Conservation (phyloP, 768 basidiomycete genomes). For the Boletus huronensis region DNA sequence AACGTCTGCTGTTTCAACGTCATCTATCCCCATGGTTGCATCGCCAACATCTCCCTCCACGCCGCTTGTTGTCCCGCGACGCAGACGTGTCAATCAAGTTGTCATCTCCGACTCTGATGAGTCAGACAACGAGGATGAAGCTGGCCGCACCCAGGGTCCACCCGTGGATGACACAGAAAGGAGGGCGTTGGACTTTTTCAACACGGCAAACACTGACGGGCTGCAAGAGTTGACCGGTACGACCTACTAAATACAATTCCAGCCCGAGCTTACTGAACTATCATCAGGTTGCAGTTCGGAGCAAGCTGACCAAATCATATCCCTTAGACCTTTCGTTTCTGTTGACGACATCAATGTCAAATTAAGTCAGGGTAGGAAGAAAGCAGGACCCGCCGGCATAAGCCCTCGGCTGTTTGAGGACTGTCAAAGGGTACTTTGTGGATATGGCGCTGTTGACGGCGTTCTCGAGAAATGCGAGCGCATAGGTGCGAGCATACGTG, state of each 20-base stretch:
- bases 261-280: constrained; percentile 1
- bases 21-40: constrained; percentile 32
- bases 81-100: constrained; percentile 54
- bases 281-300: constrained; percentile 68
- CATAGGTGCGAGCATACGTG: constrained; percentile 71
- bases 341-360: constrained; percentile 72
- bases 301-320: constrained; percentile 77
- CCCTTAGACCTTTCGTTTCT: constrained; percentile 74
- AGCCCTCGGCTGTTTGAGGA: constrained; percentile 90
- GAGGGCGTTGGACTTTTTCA: constrained; percentile 67
- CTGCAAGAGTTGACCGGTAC: constrained; percentile 74
- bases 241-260: constrained; percentile 14
- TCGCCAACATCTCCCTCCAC: constrained; percentile 40
- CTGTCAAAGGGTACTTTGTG: constrained; percentile 77
- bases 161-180: constrained; percentile 41
- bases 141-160: constrained; percentile 29
- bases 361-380: constrained; percentile 85
- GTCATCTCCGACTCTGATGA: constrained; percentile 63
- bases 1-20: constrained; percentile 19
- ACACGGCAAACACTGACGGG: constrained; percentile 55
- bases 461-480: constrained; percentile 86
- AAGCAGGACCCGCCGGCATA: constrained; percentile 75
- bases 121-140: constrained; percentile 48
- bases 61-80: constrained; percentile 41
- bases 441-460: constrained; percentile 84